Evolutionary conservation across 805 yeast species (phyloP).

Genomic region (Yamadazyma nakazawae): DNA sequence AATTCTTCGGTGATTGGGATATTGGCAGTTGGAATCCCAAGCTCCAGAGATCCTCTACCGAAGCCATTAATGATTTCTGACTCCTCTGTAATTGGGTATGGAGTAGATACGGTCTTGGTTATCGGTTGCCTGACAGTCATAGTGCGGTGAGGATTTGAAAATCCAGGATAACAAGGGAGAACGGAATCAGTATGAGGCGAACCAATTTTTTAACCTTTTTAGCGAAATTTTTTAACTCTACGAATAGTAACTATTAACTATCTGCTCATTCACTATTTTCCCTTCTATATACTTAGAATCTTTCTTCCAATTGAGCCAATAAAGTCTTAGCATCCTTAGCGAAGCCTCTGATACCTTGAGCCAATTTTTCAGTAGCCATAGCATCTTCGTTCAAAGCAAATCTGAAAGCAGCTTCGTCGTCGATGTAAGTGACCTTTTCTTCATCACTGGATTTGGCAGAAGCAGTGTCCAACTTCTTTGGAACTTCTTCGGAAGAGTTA

Average conservation of each 20-base stretch:
- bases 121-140: slow-evolving; percentile 15
- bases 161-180: not conserved
- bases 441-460: slow-evolving; percentile 52
- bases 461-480: slow-evolving; percentile 72
- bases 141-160: slow-evolving; percentile 17
- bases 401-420: slow-evolving; percentile 89
- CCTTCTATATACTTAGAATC: slow-evolving; percentile 30
- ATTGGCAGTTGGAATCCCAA: slow-evolving; percentile 96
- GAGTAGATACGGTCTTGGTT: slow-evolving; percentile 44
- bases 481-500: slow-evolving; percentile 75
- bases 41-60: slow-evolving; percentile 91
- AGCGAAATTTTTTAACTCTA: not conserved
- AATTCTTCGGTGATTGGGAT: slow-evolving; percentile 56
- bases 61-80: slow-evolving; percentile 72
- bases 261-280: not conserved
- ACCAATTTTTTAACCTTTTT: too few species aligned
- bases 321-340: slow-evolving; percentile 89
- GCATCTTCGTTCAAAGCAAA: slow-evolving; percentile 90
- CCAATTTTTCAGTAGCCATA: slow-evolving; percentile 96
- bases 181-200: too few species aligned
- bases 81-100: slow-evolving; percentile 44
- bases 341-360: slow-evolving; percentile 97
- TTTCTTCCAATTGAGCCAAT: slow-evolving; percentile 60
- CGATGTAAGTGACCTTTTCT: slow-evolving; percentile 72
- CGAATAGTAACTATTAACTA: not conserved